A percentile compares a stretch with the other conserved stretches of the same genome.
phyloP scores from a whole-genome alignment of 495 filamentous ascomycete genomes.

The Tetracladium marchalianum region DNA sequence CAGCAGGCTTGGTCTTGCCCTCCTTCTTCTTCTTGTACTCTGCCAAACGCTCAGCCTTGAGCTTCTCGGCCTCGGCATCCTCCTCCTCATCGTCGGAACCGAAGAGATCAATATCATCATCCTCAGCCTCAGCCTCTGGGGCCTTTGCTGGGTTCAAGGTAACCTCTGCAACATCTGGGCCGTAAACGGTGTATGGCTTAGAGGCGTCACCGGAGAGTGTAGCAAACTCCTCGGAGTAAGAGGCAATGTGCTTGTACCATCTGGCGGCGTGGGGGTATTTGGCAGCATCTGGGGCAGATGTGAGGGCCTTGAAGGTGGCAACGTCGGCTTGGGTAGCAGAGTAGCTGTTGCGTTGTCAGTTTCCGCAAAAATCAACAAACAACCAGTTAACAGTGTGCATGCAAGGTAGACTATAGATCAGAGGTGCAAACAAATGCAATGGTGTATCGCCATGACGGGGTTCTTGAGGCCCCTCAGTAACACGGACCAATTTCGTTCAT shows the following conservation, averaged over 20 bases:
- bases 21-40: conserved; percentile 98
- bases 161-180: conserved; percentile 67
- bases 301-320: conserved; percentile 83
- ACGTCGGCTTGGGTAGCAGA: conserved; percentile 91
- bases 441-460: conserved; percentile 73
- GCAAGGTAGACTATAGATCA: conserved; percentile 42
- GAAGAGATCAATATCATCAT: conserved; percentile 84
- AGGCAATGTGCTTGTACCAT: conserved; percentile 98
- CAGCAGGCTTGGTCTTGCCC: conserved; percentile 75
- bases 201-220: conserved; percentile 86
- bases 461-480: conserved; percentile 99
- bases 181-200: conserved; percentile 80
- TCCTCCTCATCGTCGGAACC: conserved; percentile 86
- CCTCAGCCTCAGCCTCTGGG: conserved; percentile 52
- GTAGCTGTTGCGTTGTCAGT: conserved; percentile 48
- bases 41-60: conserved; percentile 79
- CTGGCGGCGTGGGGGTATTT: conserved; percentile 92
- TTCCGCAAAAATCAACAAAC: conserved; percentile 2
- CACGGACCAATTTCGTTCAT: conserved; percentile 98
- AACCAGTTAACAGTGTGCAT: conserved; percentile 1
- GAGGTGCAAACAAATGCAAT: conserved; percentile 69
- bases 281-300: conserved; percentile 57
- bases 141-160: conserved; percentile 82
- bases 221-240: conserved; percentile 83
- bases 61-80: conserved; percentile 69